A percentile compares a stretch with the other conserved stretches of the same genome.
Evolutionary conservation across 257 asterid species (phyloP).

Genomic region (Anisodus acutangulus): DNA sequence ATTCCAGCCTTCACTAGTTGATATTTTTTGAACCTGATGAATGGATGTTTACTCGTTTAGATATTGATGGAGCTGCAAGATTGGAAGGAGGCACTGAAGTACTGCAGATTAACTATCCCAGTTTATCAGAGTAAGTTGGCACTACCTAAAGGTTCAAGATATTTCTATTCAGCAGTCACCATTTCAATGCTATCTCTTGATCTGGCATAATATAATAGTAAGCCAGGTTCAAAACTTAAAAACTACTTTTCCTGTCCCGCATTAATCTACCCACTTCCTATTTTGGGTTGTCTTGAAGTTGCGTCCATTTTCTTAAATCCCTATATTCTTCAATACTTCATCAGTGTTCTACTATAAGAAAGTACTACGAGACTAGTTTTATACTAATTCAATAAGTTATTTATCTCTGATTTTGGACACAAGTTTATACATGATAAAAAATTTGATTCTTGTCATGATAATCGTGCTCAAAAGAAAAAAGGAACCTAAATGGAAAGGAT

Average conservation of each 20-base stretch:
- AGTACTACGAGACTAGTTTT: background rate
- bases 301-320: background rate
- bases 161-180: background rate
- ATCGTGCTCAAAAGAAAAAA: background rate
- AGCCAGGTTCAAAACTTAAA: background rate
- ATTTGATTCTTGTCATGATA: background rate
- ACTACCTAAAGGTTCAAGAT: background rate
- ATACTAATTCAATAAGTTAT: background rate
- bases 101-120: constrained; percentile 74
- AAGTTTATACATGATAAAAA: background rate
- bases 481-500: background rate
- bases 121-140: constrained; percentile 67
- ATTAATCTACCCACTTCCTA: background rate
- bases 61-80: constrained; percentile 72
- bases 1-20: background rate
- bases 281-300: background rate
- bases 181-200: background rate
- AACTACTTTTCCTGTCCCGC: background rate
- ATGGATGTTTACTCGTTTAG: constrained; percentile 41
- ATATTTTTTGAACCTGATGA: background rate
- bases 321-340: background rate
- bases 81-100: constrained; percentile 78
- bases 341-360: background rate
- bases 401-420: background rate
- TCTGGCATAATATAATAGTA: background rate